Percentiles rank a stretch among this genome's conserved stretches.
These are phyloP conservation scores for Magnaporthales sp. DNA, from an alignment of 2,329 filamentous ascomycete species.

Conservation along the genomic window DNA sequence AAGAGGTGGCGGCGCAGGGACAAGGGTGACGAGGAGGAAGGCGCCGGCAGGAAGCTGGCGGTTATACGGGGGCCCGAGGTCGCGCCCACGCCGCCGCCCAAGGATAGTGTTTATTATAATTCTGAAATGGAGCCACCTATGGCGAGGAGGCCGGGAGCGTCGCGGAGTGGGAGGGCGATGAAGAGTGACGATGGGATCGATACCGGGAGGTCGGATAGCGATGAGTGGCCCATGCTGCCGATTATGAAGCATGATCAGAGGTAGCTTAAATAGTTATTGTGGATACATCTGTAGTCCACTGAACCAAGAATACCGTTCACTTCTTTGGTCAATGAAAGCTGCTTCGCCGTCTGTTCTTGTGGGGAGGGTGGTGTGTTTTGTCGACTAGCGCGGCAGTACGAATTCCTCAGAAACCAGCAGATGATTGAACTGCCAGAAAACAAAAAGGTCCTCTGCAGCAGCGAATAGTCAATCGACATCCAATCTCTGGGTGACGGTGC, in stretches of 20 bases:
- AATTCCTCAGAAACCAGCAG: too few species aligned
- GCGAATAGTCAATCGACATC: too few species aligned
- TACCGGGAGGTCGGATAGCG: not conserved
- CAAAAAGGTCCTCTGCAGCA: too few species aligned
- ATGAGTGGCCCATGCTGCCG: conserved; percentile 4
- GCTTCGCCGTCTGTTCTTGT: too few species aligned
- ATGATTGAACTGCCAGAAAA: too few species aligned
- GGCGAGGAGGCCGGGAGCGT: not conserved
- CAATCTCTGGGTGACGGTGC: too few species aligned
- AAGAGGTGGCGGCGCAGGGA: not conserved
- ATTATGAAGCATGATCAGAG: not conserved
- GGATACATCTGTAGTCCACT: too few species aligned
- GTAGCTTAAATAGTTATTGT: too few species aligned
- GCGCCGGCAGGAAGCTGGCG: not conserved
- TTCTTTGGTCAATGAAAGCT: too few species aligned
- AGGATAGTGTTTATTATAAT: not conserved
- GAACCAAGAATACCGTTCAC: too few species aligned
- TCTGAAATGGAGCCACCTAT: not conserved
- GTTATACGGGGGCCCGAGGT: not conserved
- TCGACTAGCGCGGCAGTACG: too few species aligned
- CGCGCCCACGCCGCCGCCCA: conserved; percentile 1
- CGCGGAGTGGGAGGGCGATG: not conserved
- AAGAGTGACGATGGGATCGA: not conserved
- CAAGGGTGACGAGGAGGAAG: not conserved
- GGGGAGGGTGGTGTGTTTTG: too few species aligned